Base-by-base conservation (phyloP, 805 yeast species). In the Maudiozyma serrabonitensis region DNA sequence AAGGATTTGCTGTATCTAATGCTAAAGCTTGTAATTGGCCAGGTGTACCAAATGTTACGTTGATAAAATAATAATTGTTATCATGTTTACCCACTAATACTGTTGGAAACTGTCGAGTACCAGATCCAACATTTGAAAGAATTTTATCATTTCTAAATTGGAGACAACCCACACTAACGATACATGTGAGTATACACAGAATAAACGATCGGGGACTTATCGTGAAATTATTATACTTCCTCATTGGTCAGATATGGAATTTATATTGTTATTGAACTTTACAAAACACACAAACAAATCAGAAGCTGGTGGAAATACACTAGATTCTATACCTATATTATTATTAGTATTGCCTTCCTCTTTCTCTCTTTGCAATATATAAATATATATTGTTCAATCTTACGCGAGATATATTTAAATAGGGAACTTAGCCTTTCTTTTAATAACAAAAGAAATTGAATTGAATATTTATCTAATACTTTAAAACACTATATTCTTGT, bases 1-100 rank as follows among this genome's bases (percentile, higher is more conserved):
- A 69, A 1, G 75, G 74, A 46, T 70, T 71, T 6, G 69, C 61
- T 8, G 67, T 62, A 52, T 71, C 75, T 2, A 72, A 53, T 32
- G 68, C 56, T 4, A 72, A 51, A 11, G 41, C 43, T 18, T 61
- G 66, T 1, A 23, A 11, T 51, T 70, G 73, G 0, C 49, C 47
- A 1, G 70, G 67, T 0, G 54, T 51, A 2, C 74, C 75, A 28
- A 69, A 41, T 0, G 68, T 47, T 0, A 62, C 53, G 39, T 69
- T 66, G 8, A 66, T 64, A 46, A 60, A 66, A 54, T 67, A 70
- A 6, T 61, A 41, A 2, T 60, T 56, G 11, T 46, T 43, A 11
- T 23, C 15, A 51, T 56, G 61, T 43, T 52, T 57, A 13, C 68
- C 66, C 11, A 65, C 56, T 2, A 46, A 39, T 4, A 64, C n/a